A percentile compares a stretch with the other conserved stretches of the same genome.
Evolutionary conservation across 768 basidiomycete species (phyloP).

Genomic region (Boletus vermiculosoides): DNA sequence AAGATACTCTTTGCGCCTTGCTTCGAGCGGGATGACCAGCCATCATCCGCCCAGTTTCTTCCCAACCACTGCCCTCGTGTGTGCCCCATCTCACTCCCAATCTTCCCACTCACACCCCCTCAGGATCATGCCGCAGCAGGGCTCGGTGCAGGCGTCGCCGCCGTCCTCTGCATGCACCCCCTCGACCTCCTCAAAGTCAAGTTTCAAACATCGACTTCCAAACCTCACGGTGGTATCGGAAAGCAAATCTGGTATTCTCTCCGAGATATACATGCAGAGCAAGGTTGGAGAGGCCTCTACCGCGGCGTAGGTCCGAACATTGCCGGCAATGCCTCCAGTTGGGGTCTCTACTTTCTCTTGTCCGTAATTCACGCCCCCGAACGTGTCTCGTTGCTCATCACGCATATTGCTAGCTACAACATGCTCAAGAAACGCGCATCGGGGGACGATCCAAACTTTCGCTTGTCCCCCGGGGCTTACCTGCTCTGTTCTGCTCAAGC

Average conservation of each 20-base stretch:
- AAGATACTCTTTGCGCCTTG: constrained; percentile 7
- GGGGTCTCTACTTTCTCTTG: constrained; percentile 99
- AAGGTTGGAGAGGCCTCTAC: constrained; percentile 87
- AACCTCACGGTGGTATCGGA: constrained; percentile 58
- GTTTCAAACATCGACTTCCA: constrained; percentile 80
- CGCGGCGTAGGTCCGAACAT: constrained; percentile 88
- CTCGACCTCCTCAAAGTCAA: constrained; percentile 94
- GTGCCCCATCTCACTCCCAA: background rate
- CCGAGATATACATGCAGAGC: constrained; percentile 63
- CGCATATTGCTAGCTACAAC: constrained; percentile 65
- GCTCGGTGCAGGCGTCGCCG: constrained; percentile 87
- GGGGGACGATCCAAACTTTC: constrained; percentile 59
- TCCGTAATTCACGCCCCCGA: constrained; percentile 34
- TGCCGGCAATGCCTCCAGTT: constrained; percentile 92
- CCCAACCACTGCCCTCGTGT: constrained; percentile 36
- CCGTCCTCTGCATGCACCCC: constrained; percentile 95
- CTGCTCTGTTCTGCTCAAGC: constrained; percentile 92
- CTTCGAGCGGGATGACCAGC: constrained; percentile 25
- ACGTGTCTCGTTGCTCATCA: constrained; percentile 5
- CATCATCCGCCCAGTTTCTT: constrained; percentile 42
- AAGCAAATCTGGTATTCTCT: constrained; percentile 76
- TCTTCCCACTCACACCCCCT: background rate
- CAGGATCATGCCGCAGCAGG: constrained; percentile 97
- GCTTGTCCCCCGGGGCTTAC: constrained; percentile 75
- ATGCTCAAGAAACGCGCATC: constrained; percentile 84